Base-by-base conservation (phyloP, 768 basidiomycete genomes). In the Cystofilobasidium ferigula region DNA sequence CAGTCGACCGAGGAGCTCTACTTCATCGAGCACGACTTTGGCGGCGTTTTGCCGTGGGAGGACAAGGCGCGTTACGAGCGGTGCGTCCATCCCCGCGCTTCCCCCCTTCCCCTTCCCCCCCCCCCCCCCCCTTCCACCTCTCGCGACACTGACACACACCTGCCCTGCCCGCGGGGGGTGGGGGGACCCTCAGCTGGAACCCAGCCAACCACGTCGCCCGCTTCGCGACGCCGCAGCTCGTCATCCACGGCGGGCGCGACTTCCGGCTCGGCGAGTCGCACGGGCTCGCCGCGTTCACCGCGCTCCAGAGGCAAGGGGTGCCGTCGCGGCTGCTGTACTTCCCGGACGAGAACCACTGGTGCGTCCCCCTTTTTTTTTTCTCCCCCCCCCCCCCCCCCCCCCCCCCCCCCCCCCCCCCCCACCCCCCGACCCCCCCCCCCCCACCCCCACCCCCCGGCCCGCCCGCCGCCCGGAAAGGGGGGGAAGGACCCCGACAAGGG, bases 301-400 rank as follows among this genome's bases (percentile, higher is more conserved):
- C 87, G 13, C 75, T 92, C 62, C 87, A 88, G 74, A 84, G 88
- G 72, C 82, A 79, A 51, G 84, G 81, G 10, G 77, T 92, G 35
- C 85, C 86, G 5, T 87, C 84, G 69, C 82, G 89, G 47, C 78
- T 91, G 30, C 82, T 92, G 14, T 81, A 89, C 67, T 92, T 91
- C 81, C 88, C 89, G 0, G 84, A 87, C 70, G 92, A 94, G 77
- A 94, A 92, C 70, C 91, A 94, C 73, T 91, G 91, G 92, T 62
- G 61, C 47, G 61, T 51, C 28, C 56, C 12, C 56, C n/a, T 63
- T 36, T 43, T 18, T 57, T 24, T 36, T 28, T 16, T 57, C 22
- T 48, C 53, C 18, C 18, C 57, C 64, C 34, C 47, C 18, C 0
- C 47, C 12, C 26, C 57, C 30, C 56, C 42, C 45, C 58, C 36